These are phyloP conservation scores for Aristolochia fimbriata DNA, from an alignment of 164 flowering plant genomes.

Conservation along the genomic window DNA sequence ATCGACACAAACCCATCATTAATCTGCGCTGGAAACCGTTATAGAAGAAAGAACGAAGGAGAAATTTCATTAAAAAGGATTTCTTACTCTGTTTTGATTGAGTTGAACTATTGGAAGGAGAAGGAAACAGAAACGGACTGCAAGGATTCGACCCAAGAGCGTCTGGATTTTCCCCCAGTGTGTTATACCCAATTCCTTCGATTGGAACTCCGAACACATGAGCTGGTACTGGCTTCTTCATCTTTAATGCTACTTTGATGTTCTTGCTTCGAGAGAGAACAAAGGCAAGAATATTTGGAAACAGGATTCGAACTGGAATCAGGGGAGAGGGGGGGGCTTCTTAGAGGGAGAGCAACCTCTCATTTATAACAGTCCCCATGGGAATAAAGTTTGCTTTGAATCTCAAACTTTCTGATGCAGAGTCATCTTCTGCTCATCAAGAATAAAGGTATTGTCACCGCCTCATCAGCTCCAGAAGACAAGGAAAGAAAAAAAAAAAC, in stretches of 20 bases:
- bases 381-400: neutral
- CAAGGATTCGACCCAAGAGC: neutral
- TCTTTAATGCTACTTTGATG: neutral
- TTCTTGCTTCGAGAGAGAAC: neutral
- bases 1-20: neutral
- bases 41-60: neutral
- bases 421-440: conserved; percentile 11
- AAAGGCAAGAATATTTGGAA: neutral
- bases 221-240: conserved; percentile 4
- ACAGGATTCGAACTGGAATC: neutral
- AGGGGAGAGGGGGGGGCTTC: neutral
- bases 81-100: conserved; percentile 9
- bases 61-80: neutral
- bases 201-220: conserved; percentile 8
- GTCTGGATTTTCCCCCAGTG: neutral
- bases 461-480: neutral
- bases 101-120: conserved; percentile 4
- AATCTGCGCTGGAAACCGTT: neutral
- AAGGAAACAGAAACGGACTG: conserved; percentile 1
- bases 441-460: conserved; percentile 1
- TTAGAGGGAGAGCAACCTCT: neutral
- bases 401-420: conserved; percentile 6
- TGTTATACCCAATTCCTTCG: neutral
- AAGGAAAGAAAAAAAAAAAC: neutral
- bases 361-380: neutral